Evolutionary conservation across 108 stramenopile genomes (phyloP), one percentile per base, ranked within the genome.

Genomic region (Cylindrotheca closterium): DNA sequence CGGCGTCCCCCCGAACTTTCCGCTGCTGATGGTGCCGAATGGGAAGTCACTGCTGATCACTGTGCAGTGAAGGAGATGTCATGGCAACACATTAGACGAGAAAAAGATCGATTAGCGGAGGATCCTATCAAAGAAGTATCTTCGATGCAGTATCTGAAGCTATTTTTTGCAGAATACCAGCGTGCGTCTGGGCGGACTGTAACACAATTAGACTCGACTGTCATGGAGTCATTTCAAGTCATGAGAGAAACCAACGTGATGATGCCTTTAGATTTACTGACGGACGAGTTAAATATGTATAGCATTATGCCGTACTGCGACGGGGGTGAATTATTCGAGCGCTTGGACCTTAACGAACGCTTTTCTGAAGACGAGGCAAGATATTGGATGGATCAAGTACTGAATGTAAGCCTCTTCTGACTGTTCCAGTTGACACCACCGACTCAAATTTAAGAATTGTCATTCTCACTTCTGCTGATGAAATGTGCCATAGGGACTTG

Each of bases 261-360:
- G 92, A 86, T 84, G 74, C 79, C 79, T n/a, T 32, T 89, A 19
- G 92, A 93, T 58, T 57, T 88, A 30, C 70, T 89, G 27, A 66
- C 80, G n/a, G 96, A 97, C 60, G 84, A 90, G 46, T 65, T 73
- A 50, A 75, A 93, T 71, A 51, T 97, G 60, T 97, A 96, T 58
- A 78, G 77, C 48, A 60, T 97, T 60, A 91, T 92, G 91, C 92
- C 94, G 2, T 96, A 86, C 57, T 96, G 93, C 57, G 63, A 81
- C 26, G 87, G 91, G 19, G 96, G 96, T 31, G 95, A 96, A 70
- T 63, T 97, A 24, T 97, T 88, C 59, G 92, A 86, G 33, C 60
- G 87, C 2, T 64, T 94, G 47, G 89, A 88, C 57, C 56, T 79
- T 48, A 84, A 85, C 30, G 88, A 79, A 63, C 62, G 80, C 19